Percentiles rank a stretch among this genome's conserved stretches.
These are phyloP conservation scores for Yamadazyma phyllophila DNA, from an alignment of 805 yeast species.

Conservation along the genomic window DNA sequence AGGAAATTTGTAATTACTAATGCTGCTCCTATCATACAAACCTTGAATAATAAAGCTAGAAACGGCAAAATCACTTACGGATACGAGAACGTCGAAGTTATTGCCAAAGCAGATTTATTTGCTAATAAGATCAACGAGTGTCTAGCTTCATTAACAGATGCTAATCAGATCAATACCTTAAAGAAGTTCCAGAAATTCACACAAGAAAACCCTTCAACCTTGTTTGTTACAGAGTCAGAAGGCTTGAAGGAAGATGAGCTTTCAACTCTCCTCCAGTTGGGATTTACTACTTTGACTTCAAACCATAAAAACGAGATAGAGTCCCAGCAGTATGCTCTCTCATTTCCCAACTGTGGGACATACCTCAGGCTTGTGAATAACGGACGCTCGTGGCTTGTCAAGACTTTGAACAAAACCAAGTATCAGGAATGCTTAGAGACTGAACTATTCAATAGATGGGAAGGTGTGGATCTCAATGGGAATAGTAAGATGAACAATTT, in stretches of 20 bases:
- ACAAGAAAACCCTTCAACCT: conserved; percentile 23
- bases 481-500: conserved; percentile 35
- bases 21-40: conserved; percentile 44
- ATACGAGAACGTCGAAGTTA: conserved; percentile 40
- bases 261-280: conserved; percentile 34
- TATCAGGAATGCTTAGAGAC: conserved; percentile 45
- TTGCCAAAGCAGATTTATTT: conserved; percentile 27
- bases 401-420: conserved; percentile 32
- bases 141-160: conserved; percentile 7
- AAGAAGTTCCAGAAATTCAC: conserved; percentile 23
- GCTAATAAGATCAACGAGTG: conserved; percentile 9
- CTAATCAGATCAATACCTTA: conserved; percentile 15
- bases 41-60: conserved; percentile 29
- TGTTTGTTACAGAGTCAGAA: conserved; percentile 23
- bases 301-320: conserved; percentile 44
- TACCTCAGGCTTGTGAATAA: conserved; percentile 43
- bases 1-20: conserved; percentile 41
- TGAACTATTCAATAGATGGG: conserved; percentile 45
- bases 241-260: conserved; percentile 26
- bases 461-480: conserved; percentile 29
- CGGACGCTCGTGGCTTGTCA: conserved; percentile 45
- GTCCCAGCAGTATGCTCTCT: conserved; percentile 36
- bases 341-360: conserved; percentile 53
- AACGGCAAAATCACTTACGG: conserved; percentile 41
- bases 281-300: conserved; percentile 45